Conservation (phyloP, 2,329 filamentous ascomycete species). For the Ophiostoma himal-ulmi region DNA sequence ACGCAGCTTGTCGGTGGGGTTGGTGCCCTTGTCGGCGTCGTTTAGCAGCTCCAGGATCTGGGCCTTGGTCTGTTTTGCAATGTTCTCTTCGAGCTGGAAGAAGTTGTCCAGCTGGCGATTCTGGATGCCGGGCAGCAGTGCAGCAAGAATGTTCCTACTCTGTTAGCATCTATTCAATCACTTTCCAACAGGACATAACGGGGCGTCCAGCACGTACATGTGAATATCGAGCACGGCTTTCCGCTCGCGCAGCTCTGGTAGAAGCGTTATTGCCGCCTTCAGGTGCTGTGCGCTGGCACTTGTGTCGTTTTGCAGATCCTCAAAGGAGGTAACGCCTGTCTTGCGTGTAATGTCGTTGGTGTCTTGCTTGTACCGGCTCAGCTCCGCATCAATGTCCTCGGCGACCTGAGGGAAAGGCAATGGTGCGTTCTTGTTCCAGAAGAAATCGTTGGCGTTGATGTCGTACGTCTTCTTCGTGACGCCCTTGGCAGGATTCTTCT, state of each 20-base stretch:
- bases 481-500: constrained; percentile 66
- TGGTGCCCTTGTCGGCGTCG: constrained; percentile 71
- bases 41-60: constrained; percentile 85
- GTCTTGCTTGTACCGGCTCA: constrained; percentile 93
- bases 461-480: constrained; percentile 86
- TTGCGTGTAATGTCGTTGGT: constrained; percentile 91
- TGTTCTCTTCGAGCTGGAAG: constrained; percentile 89
- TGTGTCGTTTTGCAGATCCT: constrained; percentile 86
- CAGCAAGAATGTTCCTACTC: constrained; percentile 69
- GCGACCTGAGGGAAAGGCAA: constrained; percentile 92
- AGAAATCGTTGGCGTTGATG: constrained; percentile 83
- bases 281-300: constrained; percentile 87
- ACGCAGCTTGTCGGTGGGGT: constrained; percentile 82
- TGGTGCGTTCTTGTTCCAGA: constrained; percentile 89
- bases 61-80: constrained; percentile 82
- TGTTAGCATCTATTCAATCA: neutral
- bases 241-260: constrained; percentile 86
- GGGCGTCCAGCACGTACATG: constrained; percentile 48
- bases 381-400: constrained; percentile 84
- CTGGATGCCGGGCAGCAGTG: constrained; percentile 72
- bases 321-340: constrained; percentile 85
- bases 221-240: constrained; percentile 96
- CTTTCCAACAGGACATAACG: too few relatives aligned
- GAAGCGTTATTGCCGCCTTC: constrained; percentile 87
- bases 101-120: constrained; percentile 92